These are phyloP conservation scores for Mesembryanthemum crystallinum DNA, from an alignment of 148 eudicot species.

Conservation along the genomic window DNA sequence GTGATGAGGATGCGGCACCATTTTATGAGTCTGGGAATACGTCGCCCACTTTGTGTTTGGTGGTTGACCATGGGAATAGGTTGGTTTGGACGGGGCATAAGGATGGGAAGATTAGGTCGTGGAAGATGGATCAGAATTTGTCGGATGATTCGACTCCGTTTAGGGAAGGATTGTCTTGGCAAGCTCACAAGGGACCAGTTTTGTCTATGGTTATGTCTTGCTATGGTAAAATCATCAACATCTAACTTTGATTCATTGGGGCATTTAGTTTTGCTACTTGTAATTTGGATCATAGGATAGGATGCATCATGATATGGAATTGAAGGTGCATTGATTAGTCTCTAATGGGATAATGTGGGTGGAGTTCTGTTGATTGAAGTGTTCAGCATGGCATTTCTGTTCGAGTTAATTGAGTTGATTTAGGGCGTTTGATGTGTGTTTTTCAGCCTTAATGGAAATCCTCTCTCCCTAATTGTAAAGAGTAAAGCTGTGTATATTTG, in stretches of 20 bases:
- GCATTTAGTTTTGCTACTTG: neutral
- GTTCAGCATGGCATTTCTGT: too few relatives aligned
- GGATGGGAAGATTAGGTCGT: conserved; percentile 90
- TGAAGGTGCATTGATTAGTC: neutral
- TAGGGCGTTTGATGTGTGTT: neutral
- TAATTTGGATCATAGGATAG: neutral
- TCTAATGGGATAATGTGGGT: neutral
- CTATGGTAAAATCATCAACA: conserved; percentile 46
- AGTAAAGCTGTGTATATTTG: too few relatives aligned
- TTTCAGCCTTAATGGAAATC: neutral
- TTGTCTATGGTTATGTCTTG: conserved; percentile 60
- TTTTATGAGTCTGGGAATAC: conserved; percentile 68
- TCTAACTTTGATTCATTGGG: neutral
- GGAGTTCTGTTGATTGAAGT: neutral
- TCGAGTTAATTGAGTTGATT: neutral
- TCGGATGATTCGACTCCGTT: conserved; percentile 43
- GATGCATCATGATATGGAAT: neutral
- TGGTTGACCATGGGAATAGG: conserved; percentile 69
- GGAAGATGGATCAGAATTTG: conserved; percentile 75
- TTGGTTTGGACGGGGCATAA: conserved; percentile 95
- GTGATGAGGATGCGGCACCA: conserved; percentile 93
- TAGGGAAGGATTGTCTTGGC: conserved; percentile 79
- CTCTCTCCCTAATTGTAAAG: too few relatives aligned
- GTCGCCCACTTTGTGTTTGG: conserved; percentile 62
- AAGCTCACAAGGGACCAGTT: conserved; percentile 85